phyloP scores from a whole-genome alignment of 306 rosid genomes.

The Malus fusca region DNA sequence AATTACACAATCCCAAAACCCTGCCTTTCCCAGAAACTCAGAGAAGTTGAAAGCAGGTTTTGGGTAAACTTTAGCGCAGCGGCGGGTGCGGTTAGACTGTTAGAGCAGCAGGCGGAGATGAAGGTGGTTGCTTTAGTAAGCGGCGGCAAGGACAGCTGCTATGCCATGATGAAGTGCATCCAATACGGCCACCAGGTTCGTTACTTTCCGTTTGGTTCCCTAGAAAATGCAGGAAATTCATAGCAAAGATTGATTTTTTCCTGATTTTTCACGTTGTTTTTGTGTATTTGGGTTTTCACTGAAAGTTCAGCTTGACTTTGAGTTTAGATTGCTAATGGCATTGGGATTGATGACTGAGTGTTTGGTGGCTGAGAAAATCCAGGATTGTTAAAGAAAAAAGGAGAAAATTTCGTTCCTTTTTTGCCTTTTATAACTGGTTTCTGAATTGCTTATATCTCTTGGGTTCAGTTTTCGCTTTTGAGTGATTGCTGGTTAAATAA shows the following conservation, averaged over 20 bases:
- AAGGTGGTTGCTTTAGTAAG: constrained; percentile 89
- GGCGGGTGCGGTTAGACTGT: not conserved
- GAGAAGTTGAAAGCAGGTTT: not conserved
- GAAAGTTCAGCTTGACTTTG: not conserved
- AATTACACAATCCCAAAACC: not conserved
- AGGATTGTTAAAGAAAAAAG: not conserved
- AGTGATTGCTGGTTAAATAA: no score
- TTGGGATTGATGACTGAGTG: not conserved
- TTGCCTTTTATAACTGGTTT: not conserved
- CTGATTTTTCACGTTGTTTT: not conserved
- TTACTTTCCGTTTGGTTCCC: not conserved
- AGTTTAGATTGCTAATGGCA: not conserved
- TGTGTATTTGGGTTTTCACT: not conserved
- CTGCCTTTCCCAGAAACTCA: not conserved
- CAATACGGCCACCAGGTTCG: constrained; percentile 78
- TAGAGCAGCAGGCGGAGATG: constrained; percentile 29
- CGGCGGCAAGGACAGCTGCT: constrained; percentile 97
- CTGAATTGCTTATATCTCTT: no score
- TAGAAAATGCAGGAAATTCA: not conserved
- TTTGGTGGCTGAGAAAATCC: not conserved
- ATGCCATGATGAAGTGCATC: constrained; percentile 77
- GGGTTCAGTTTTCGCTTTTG: no score
- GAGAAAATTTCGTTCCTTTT: not conserved
- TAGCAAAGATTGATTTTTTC: not conserved
- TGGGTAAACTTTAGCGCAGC: not conserved